phyloP scores from a whole-genome alignment of 192 early-diverging fungal genomes.

The Backusella luteola region DNA sequence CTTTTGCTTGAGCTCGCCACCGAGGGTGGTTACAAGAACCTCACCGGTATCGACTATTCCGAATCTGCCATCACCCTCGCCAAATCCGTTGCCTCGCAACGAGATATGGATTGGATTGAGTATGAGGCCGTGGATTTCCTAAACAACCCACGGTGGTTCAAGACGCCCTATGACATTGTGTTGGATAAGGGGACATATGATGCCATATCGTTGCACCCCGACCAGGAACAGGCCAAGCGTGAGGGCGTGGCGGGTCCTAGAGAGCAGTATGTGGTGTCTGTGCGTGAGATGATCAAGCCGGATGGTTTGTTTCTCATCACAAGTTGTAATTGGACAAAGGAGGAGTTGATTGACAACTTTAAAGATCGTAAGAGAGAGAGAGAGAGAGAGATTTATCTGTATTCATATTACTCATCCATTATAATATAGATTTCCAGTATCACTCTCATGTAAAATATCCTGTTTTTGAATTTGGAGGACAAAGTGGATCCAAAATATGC shows the following conservation, averaged over 20 bases:
- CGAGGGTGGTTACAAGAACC: constrained; percentile 60
- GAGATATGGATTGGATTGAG: constrained; percentile 41
- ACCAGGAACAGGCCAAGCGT: constrained; percentile 37
- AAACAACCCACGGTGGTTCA: constrained; percentile 40
- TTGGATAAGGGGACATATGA: constrained; percentile 96
- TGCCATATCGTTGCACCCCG: constrained; percentile 77
- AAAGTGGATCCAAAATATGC: constrained; percentile 82
- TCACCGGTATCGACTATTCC: constrained; percentile 88
- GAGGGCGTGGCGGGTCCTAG: constrained; percentile 43
- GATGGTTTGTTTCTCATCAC: constrained; percentile 82
- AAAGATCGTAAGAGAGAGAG: constrained; percentile 44
- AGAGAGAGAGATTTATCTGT: neutral
- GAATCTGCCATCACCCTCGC: constrained; percentile 73
- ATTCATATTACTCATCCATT: neutral
- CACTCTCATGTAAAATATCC: constrained; percentile 75
- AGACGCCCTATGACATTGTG: constrained; percentile 51
- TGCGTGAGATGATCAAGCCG: constrained; percentile 61
- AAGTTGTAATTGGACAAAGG: constrained; percentile 92
- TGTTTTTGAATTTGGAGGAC: constrained; percentile 87
- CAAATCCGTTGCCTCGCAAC: constrained; percentile 54
- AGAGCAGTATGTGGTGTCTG: constrained; percentile 51
- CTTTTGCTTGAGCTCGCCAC: constrained; percentile 73
- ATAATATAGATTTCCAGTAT: constrained; percentile 53
- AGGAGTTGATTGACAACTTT: constrained; percentile 73
- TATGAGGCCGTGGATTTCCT: constrained; percentile 63